Conservation (phyloP, 2,329 filamentous ascomycete species). For the Bimuria novae-zelandiae region DNA sequence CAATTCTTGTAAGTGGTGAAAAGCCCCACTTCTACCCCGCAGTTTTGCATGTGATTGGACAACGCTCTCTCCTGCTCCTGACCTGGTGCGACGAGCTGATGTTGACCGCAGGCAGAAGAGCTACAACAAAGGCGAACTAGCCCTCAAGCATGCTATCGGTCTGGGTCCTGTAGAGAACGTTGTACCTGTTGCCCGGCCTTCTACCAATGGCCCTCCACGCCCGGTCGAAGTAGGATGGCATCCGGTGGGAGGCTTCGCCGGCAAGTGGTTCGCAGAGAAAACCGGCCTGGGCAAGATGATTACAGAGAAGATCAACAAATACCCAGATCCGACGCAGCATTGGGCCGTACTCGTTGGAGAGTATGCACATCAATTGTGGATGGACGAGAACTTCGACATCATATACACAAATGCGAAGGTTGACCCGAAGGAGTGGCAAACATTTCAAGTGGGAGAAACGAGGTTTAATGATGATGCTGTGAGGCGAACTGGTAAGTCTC, state of each 20-base stretch:
- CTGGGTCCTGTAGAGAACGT: slow-evolving; percentile 53
- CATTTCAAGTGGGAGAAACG: slow-evolving; percentile 17
- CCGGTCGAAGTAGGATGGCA: slow-evolving; percentile 62
- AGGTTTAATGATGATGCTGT: slow-evolving; percentile 19
- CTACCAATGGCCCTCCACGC: slow-evolving; percentile 46
- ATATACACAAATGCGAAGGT: slow-evolving; percentile 58
- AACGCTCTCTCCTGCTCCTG: neutral
- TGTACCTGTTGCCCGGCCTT: slow-evolving; percentile 48
- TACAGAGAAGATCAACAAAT: slow-evolving; percentile 58
- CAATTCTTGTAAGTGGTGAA: slow-evolving; percentile 13
- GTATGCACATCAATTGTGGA: slow-evolving; percentile 64
- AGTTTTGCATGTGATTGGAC: neutral
- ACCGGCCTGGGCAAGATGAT: slow-evolving; percentile 62
- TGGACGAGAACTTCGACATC: slow-evolving; percentile 62
- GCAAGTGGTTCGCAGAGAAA: slow-evolving; percentile 63
- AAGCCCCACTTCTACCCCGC: slow-evolving; percentile 3
- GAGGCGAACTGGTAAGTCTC: slow-evolving; percentile 12
- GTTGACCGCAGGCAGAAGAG: slow-evolving; percentile 11
- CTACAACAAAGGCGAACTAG: slow-evolving; percentile 46
- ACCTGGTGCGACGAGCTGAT: neutral
- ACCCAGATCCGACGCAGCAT: slow-evolving; percentile 64
- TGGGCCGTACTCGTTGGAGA: slow-evolving; percentile 64
- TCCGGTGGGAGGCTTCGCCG: slow-evolving; percentile 60
- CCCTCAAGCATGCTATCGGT: slow-evolving; percentile 51
- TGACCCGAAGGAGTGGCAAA: slow-evolving; percentile 16